These are phyloP conservation scores for Lachnellula willkommii DNA, from an alignment of 2,329 filamentous ascomycete species.

Conservation along the genomic window DNA sequence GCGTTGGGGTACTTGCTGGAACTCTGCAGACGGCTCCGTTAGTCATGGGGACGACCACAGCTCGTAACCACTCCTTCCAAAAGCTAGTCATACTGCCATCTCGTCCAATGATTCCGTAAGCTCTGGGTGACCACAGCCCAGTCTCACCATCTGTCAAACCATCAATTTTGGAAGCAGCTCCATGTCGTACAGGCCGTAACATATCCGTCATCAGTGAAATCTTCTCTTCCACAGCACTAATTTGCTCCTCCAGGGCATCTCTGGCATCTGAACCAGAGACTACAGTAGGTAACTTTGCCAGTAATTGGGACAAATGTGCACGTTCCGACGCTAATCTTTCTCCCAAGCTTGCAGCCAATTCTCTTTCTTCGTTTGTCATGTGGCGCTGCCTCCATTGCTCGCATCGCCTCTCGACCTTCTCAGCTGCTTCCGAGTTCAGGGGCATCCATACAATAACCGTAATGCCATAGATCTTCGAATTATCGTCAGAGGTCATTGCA, in stretches of 20 bases:
- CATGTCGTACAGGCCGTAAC: slow-evolving; percentile 84
- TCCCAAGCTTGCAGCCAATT: slow-evolving; percentile 85
- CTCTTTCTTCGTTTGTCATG: slow-evolving; percentile 86
- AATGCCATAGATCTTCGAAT: slow-evolving; percentile 85
- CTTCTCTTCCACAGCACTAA: slow-evolving; percentile 93
- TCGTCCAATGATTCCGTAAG: slow-evolving; percentile 85
- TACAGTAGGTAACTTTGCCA: slow-evolving; percentile 75
- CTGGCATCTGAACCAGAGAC: slow-evolving; percentile 75
- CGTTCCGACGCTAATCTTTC: slow-evolving; percentile 82
- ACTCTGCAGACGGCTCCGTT: slow-evolving; percentile 78
- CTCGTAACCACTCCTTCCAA: slow-evolving; percentile 98
- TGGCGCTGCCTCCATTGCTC: slow-evolving; percentile 80
- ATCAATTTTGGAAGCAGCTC: slow-evolving; percentile 94
- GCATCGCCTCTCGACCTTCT: slow-evolving; percentile 75
- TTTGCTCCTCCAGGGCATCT: slow-evolving; percentile 85
- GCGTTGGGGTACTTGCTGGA: slow-evolving; percentile 79
- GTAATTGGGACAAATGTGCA: slow-evolving; percentile 80
- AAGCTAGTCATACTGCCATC: slow-evolving; percentile 81
- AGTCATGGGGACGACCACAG: slow-evolving; percentile 91
- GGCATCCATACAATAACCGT: slow-evolving; percentile 92
- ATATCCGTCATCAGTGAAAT: slow-evolving; percentile 96
- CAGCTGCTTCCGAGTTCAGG: slow-evolving; percentile 72
- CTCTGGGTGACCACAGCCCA: slow-evolving; percentile 89
- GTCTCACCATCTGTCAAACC: slow-evolving; percentile 92
- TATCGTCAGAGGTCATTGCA: slow-evolving; percentile 92